phyloP scores from a whole-genome alignment of 257 asterid genomes.

The Knoxia roxburghii region DNA sequence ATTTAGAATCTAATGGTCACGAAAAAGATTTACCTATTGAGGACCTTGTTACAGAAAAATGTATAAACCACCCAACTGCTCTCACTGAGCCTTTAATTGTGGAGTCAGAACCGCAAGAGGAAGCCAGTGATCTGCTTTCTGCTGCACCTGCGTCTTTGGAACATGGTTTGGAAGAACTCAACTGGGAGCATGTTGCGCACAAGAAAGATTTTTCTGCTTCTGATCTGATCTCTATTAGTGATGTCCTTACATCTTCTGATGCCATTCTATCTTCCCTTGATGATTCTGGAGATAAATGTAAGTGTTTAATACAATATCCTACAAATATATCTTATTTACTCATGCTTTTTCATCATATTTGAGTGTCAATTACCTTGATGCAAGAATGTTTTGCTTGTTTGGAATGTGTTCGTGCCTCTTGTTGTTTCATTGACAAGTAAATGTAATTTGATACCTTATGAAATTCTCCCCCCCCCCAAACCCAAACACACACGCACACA shows the following conservation, averaged over 20 bases:
- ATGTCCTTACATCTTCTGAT: conserved; percentile 25
- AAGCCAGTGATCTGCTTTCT: conserved; percentile 17
- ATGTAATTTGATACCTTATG: not conserved
- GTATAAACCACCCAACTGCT: conserved; percentile 33
- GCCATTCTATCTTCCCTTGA: conserved; percentile 19
- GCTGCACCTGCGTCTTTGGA: conserved; percentile 26
- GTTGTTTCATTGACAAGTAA: not conserved
- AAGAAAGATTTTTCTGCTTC: conserved; percentile 20
- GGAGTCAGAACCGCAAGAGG: conserved; percentile 25
- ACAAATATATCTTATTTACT: not conserved
- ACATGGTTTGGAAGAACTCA: conserved; percentile 38
- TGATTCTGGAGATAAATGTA: conserved; percentile 37
- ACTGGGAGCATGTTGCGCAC: conserved; percentile 30
- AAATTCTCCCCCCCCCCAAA: not conserved
- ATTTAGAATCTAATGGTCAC: conserved; percentile 6
- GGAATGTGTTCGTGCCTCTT: conserved; percentile 9
- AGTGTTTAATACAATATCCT: conserved; percentile 16
- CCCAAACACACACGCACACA: not conserved
- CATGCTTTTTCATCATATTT: not conserved
- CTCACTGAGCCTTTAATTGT: conserved; percentile 20
- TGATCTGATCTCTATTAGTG: conserved; percentile 25
- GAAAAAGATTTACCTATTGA: conserved; percentile 18
- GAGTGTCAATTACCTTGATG: not conserved
- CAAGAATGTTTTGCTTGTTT: not conserved
- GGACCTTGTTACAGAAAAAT: conserved; percentile 27